A percentile compares a stretch with the other conserved stretches of the same genome.
Conservation (phyloP, 768 basidiomycete genomes). For the Mycena pura region DNA sequence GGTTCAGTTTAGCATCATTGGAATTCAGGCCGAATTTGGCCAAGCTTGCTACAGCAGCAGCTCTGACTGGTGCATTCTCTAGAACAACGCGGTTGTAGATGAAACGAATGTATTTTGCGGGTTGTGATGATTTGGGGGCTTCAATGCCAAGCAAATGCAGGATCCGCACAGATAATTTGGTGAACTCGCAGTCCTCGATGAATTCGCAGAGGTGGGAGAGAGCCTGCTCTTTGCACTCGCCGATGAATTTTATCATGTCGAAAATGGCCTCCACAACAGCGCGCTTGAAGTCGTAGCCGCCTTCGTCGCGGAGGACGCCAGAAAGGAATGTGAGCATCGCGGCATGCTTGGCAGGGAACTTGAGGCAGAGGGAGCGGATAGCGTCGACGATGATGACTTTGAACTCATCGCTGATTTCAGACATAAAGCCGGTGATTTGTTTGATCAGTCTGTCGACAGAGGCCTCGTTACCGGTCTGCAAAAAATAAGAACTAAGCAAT, state of each 20-base stretch:
- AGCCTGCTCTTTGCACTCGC: slow-evolving; percentile 95
- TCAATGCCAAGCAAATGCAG: slow-evolving; percentile 94
- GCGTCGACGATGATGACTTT: slow-evolving; percentile 99
- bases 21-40: slow-evolving; percentile 97
- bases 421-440: slow-evolving; percentile 98
- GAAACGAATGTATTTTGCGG: slow-evolving; percentile 98
- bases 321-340: slow-evolving; percentile 98
- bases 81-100: slow-evolving; percentile 99
- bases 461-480: slow-evolving; percentile 95
- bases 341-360: slow-evolving; percentile 96
- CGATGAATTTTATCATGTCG: slow-evolving; percentile 99
- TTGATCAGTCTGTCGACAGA: slow-evolving; percentile 99
- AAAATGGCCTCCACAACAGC: slow-evolving; percentile 99
- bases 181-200: slow-evolving; percentile 99
- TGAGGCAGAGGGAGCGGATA: slow-evolving; percentile 96
- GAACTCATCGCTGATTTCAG: slow-evolving; percentile 99
- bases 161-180: slow-evolving; percentile 96
- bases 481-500: slow-evolving; percentile 17
- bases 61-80: slow-evolving; percentile 97
- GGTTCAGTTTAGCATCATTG: slow-evolving; percentile 75
- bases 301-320: slow-evolving; percentile 96
- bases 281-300: slow-evolving; percentile 99
- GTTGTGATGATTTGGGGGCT: slow-evolving; percentile 95
- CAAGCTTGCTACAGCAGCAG: slow-evolving; percentile 92
- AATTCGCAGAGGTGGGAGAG: slow-evolving; percentile 99